Conservation (phyloP, 768 basidiomycete species). For the Tephrocybe sp. region DNA sequence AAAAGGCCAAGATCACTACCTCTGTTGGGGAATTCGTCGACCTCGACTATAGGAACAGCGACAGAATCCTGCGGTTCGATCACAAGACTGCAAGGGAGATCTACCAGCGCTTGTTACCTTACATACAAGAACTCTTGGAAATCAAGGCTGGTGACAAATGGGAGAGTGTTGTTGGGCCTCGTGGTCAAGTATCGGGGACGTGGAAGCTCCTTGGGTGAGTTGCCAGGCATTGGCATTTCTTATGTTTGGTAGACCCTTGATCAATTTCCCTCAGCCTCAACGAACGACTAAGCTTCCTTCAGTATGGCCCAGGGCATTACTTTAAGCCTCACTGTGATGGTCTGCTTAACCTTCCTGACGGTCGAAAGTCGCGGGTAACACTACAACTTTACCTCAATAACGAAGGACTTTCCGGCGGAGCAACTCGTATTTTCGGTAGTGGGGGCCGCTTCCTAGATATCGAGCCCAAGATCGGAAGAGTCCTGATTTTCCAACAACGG, state of each 20-base stretch:
- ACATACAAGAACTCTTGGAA: conserved; percentile 32
- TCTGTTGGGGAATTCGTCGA: conserved; percentile 24
- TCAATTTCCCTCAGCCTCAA: conserved; percentile 31
- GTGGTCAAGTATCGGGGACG: no score
- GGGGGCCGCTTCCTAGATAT: conserved; percentile 24
- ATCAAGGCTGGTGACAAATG: conserved; percentile 24
- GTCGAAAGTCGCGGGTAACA: conserved; percentile 37
- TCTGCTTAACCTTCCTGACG: conserved; percentile 33
- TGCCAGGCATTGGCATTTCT: no score
- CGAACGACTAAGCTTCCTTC: conserved; percentile 43
- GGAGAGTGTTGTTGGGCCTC: no score
- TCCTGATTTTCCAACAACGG: conserved; percentile 46
- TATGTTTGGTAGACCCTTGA: conserved; percentile 2
- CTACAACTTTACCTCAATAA: conserved; percentile 46
- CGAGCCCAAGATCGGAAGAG: conserved; percentile 41
- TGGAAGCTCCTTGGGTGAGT: no score
- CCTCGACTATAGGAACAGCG: conserved; percentile 34
- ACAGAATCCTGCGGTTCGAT: conserved; percentile 32
- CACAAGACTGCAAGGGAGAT: conserved; percentile 25
- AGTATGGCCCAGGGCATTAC: conserved; percentile 43
- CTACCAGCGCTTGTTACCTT: conserved; percentile 29
- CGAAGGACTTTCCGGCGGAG: conserved; percentile 36
- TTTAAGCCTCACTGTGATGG: conserved; percentile 43
- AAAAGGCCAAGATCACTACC: conserved; percentile 31
- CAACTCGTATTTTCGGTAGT: conserved; percentile 36